Percentiles rank a stretch among this genome's conserved stretches.
phyloP scores from a whole-genome alignment of 1,139 yeast genomes.

The Pichia kudriavzevii region DNA sequence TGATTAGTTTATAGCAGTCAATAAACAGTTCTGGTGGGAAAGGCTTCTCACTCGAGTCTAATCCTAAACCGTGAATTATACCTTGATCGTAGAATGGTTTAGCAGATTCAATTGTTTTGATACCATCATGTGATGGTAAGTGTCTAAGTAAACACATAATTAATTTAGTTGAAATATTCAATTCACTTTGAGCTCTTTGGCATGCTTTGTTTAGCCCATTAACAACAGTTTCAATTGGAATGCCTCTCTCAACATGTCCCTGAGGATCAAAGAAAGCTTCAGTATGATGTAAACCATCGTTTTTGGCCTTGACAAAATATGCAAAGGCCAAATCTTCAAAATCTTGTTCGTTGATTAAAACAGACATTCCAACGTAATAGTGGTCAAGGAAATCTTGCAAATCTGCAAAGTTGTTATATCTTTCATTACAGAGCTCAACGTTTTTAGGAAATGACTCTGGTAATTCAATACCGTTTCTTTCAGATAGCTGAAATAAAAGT shows the following conservation, averaged over 20 bases:
- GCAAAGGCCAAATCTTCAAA: conserved; percentile 71
- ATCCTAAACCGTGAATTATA: conserved; percentile 61
- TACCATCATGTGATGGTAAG: conserved; percentile 50
- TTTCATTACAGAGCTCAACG: conserved; percentile 36
- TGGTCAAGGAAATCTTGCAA: conserved; percentile 71
- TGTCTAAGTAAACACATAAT: conserved; percentile 79
- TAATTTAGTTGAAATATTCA: conserved; percentile 57
- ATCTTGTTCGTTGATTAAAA: conserved; percentile 56
- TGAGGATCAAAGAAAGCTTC: conserved; percentile 83
- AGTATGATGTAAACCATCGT: conserved; percentile 46
- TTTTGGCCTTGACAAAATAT: conserved; percentile 53
- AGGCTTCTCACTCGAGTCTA: conserved; percentile 69
- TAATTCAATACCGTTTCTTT: conserved; percentile 47
- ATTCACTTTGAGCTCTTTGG: conserved; percentile 45
- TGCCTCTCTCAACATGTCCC: conserved; percentile 66
- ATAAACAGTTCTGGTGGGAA: conserved; percentile 63
- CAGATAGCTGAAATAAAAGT: conserved; percentile 57
- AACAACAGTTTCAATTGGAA: conserved; percentile 51
- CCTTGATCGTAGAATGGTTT: conserved; percentile 45
- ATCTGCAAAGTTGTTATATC: conserved; percentile 55
- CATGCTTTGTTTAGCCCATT: conserved; percentile 61
- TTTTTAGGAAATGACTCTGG: conserved; percentile 53
- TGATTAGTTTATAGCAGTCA: conserved; percentile 48
- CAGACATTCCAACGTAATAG: conserved; percentile 74
- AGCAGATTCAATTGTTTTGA: conserved; percentile 48